Evolutionary conservation across 2,329 filamentous ascomycete genomes (phyloP).

Genomic region (Simplicillium aogashimaense): DNA sequence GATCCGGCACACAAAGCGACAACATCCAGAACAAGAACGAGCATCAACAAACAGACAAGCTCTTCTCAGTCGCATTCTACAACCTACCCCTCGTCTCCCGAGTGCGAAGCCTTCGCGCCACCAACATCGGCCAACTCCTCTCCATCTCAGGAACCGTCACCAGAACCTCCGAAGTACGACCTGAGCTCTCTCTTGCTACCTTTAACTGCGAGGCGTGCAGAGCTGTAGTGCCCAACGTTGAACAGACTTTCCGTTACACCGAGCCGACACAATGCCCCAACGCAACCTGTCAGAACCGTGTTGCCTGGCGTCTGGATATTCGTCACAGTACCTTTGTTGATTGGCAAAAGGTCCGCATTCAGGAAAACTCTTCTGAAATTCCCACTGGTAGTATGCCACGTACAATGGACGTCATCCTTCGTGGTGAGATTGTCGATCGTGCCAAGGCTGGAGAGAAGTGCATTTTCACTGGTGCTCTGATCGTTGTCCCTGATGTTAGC

Average conservation of each 20-base stretch:
- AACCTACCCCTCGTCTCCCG: constrained; percentile 82
- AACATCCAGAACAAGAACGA: constrained; percentile 70
- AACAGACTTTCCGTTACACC: constrained; percentile 96
- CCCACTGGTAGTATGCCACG: constrained; percentile 97
- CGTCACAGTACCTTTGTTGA: constrained; percentile 95
- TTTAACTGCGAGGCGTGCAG: constrained; percentile 88
- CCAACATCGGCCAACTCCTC: constrained; percentile 83
- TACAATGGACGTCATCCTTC: constrained; percentile 92
- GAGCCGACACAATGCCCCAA: constrained; percentile 96
- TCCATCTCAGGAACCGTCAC: constrained; percentile 97
- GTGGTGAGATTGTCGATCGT: constrained; percentile 94
- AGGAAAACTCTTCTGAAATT: constrained; percentile 97
- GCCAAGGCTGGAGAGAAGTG: constrained; percentile 98
- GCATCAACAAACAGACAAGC: constrained; percentile 93
- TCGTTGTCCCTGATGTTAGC: constrained; percentile 94
- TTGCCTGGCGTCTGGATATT: constrained; percentile 95
- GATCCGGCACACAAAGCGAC: constrained; percentile 54
- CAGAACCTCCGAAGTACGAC: constrained; percentile 90
- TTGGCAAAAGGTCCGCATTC: constrained; percentile 97
- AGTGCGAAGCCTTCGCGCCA: constrained; percentile 75
- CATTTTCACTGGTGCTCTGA: constrained; percentile 91
- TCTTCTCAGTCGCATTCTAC: constrained; percentile 90
- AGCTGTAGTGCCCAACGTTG: constrained; percentile 76
- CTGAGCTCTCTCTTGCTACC: constrained; percentile 83
- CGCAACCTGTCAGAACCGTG: constrained; percentile 71